A percentile compares a stretch with the other conserved stretches of the same genome.
phyloP scores from a whole-genome alignment of 805 yeast species.

The Saturnispora hagleri region DNA sequence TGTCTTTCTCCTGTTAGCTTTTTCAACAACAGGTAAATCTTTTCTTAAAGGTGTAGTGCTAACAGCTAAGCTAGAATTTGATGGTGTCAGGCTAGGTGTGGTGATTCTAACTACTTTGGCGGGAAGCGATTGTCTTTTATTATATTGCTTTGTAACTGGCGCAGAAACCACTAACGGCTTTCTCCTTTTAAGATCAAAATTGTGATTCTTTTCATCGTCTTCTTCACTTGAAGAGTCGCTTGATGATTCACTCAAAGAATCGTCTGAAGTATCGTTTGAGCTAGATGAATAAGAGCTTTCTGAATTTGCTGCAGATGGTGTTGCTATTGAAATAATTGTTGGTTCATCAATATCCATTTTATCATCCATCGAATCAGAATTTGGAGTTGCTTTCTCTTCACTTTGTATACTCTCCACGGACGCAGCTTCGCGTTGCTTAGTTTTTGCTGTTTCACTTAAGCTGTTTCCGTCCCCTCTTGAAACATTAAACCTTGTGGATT shows the following conservation, averaged over 20 bases:
- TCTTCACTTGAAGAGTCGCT: conserved; percentile 18
- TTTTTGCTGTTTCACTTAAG: background rate
- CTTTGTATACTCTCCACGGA: background rate
- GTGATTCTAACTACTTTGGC: conserved; percentile 2
- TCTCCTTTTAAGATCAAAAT: conserved; percentile 7
- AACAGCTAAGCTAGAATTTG: background rate
- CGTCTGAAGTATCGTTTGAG: conserved; percentile 5
- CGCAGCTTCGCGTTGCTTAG: background rate
- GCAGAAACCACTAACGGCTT: conserved; percentile 39
- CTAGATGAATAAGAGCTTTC: conserved; percentile 9
- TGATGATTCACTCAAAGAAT: conserved; percentile 6
- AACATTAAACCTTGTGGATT: background rate
- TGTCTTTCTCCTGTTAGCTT: conserved; percentile 10
- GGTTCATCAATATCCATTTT: conserved; percentile 6
- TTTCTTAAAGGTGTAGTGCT: background rate
- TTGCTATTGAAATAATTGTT: background rate
- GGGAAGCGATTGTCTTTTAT: conserved; percentile 14
- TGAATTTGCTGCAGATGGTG: background rate
- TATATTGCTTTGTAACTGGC: conserved; percentile 22
- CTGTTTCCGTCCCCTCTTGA: background rate
- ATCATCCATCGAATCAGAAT: background rate
- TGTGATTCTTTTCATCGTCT: conserved; percentile 11
- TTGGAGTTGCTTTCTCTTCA: background rate
- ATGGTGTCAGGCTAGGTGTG: conserved; percentile 2
- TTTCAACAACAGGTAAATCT: background rate